Evolutionary conservation across 2,329 filamentous ascomycete species (phyloP).

Genomic region (Colletotrichum musae): DNA sequence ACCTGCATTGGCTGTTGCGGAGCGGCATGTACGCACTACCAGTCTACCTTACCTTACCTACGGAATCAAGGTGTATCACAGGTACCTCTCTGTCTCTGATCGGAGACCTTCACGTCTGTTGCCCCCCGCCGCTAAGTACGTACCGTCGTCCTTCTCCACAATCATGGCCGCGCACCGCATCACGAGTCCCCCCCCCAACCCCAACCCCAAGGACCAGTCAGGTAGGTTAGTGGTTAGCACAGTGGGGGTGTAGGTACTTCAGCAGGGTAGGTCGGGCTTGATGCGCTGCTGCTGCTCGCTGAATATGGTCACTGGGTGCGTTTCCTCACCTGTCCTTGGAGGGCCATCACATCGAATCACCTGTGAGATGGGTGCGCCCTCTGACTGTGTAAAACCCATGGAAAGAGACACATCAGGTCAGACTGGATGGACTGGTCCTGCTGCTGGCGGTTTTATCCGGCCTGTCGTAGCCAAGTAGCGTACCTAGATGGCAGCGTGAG

Average conservation of each 20-base stretch:
- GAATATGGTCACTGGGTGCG: conserved; percentile 16
- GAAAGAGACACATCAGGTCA: neutral
- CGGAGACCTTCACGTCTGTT: neutral
- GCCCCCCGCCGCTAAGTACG: neutral
- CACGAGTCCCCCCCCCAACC: conserved; percentile 37
- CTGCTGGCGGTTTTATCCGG: neutral
- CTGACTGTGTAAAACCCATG: neutral
- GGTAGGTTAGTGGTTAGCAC: no score
- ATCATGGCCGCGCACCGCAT: conserved; percentile 33
- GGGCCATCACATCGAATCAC: conserved; percentile 9
- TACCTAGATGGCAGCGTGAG: no score
- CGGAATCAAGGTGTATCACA: no score
- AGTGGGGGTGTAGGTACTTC: no score
- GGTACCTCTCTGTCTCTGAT: no score
- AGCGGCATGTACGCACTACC: conserved; percentile 7
- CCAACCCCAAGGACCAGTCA: conserved; percentile 12
- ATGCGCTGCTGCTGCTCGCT: conserved; percentile 7
- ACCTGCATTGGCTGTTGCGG: conserved; percentile 43
- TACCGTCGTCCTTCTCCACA: conserved; percentile 23
- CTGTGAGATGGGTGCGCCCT: neutral
- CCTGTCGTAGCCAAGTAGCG: neutral
- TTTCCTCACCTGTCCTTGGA: conserved; percentile 7
- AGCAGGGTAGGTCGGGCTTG: conserved; percentile 2
- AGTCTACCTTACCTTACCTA: neutral
- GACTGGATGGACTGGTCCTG: neutral